These are phyloP conservation scores for Colletotrichum godetiae DNA, from an alignment of 2,329 filamentous ascomycete species.

Conservation along the genomic window DNA sequence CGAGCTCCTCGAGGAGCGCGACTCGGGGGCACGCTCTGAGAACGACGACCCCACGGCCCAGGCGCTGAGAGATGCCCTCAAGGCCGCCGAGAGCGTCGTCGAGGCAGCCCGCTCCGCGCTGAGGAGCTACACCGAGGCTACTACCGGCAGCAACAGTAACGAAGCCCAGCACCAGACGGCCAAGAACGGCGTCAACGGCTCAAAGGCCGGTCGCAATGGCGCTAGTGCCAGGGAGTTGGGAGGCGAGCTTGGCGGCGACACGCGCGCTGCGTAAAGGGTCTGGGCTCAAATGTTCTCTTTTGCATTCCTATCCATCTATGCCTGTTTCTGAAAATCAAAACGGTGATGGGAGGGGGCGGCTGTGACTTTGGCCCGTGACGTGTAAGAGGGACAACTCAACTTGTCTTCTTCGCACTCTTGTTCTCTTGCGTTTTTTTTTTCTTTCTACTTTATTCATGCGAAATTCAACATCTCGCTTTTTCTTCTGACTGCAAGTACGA, in stretches of 20 bases:
- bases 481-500: neutral
- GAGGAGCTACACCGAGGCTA: conserved; percentile 47
- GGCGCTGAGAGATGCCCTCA: conserved; percentile 56
- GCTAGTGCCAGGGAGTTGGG: conserved; percentile 57
- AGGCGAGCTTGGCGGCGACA: conserved; percentile 74
- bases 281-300: neutral
- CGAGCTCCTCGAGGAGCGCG: conserved; percentile 60
- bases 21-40: conserved; percentile 32
- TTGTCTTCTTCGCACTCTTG: neutral
- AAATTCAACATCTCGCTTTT: conserved; percentile 33
- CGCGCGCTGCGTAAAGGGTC: conserved; percentile 39
- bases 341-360: neutral
- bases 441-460: conserved; percentile 29
- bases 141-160: conserved; percentile 38
- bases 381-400: conserved; percentile 25
- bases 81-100: conserved; percentile 59
- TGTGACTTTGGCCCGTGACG: neutral
- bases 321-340: neutral
- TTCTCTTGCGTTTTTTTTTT: neutral
- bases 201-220: conserved; percentile 27
- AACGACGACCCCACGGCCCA: conserved; percentile 51
- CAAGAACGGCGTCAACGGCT: conserved; percentile 29
- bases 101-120: conserved; percentile 58
- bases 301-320: conserved; percentile 7
- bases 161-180: neutral